These are phyloP conservation scores for Ophiostoma tasmaniense DNA, from an alignment of 2,329 filamentous ascomycete species.

Conservation along the genomic window DNA sequence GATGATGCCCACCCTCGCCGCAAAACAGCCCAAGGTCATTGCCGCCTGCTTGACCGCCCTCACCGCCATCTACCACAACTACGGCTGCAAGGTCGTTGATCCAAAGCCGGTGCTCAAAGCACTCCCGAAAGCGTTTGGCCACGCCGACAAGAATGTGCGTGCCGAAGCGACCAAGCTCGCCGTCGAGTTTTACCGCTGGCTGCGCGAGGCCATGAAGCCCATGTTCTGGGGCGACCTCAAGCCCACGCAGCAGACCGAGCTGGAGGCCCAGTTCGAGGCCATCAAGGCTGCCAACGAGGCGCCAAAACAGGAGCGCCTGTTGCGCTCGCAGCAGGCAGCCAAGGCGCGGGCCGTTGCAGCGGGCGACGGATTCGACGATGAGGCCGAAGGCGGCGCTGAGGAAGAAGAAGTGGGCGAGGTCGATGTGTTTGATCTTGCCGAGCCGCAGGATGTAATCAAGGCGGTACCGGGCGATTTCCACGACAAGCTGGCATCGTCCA, in stretches of 20 bases:
- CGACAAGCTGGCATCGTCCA: conserved; percentile 78
- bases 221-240: conserved; percentile 96
- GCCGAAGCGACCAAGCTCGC: conserved; percentile 86
- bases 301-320: conserved; percentile 82
- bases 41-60: conserved; percentile 63
- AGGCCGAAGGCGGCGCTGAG: conserved; percentile 49
- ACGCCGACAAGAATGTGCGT: conserved; percentile 96
- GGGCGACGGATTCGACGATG: conserved; percentile 50
- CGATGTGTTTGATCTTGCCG: conserved; percentile 72
- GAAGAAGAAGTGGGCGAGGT: conserved; percentile 61
- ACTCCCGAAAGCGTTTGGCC: conserved; percentile 85
- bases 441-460: conserved; percentile 76
- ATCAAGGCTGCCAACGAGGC: conserved; percentile 67
- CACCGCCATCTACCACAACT: conserved; percentile 81
- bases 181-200: conserved; percentile 92
- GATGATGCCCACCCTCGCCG: conserved; percentile 68
- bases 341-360: conserved; percentile 59
- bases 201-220: conserved; percentile 95
- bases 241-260: conserved; percentile 84
- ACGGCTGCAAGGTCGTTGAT: conserved; percentile 88
- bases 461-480: conserved; percentile 76
- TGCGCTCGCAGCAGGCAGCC: conserved; percentile 82
- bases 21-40: conserved; percentile 88
- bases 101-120: conserved; percentile 86
- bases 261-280: conserved; percentile 90